Percentiles rank a stretch among this genome's conserved stretches.
Conservation (phyloP, 2,329 filamentous ascomycete genomes). For the Fusarium torulosum region DNA sequence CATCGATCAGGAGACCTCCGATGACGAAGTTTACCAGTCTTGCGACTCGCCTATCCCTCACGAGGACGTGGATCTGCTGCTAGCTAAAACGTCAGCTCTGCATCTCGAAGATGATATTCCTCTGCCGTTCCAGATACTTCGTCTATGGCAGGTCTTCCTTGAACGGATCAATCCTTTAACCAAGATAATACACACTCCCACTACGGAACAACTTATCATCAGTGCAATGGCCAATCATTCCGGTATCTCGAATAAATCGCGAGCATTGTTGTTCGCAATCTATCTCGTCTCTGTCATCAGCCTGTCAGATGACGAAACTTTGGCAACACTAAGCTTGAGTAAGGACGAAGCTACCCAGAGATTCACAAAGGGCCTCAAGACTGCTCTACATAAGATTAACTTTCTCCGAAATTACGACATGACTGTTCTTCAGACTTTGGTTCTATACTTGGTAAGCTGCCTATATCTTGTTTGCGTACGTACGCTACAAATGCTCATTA, state of each 20-base stretch:
- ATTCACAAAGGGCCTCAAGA: constrained; percentile 16
- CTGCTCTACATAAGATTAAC: constrained; percentile 10
- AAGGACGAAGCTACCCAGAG: constrained; percentile 9
- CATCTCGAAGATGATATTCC: constrained; percentile 2
- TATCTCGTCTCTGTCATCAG: constrained; percentile 4
- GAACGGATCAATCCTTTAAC: constrained; percentile 16
- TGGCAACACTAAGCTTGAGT: background rate
- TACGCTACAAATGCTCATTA: rapidly evolving
- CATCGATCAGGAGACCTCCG: constrained; percentile 19
- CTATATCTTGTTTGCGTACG: rapidly evolving
- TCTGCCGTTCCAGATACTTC: constrained; percentile 5
- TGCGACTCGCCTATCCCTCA: background rate
- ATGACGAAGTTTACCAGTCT: constrained; percentile 5
- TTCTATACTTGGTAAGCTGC: background rate
- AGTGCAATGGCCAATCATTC: constrained; percentile 13
- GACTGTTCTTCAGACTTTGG: background rate
- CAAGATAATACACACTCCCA: constrained; percentile 15
- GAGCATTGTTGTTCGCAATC: constrained; percentile 6
- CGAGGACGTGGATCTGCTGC: constrained; percentile 13
- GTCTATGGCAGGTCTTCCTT: constrained; percentile 17
- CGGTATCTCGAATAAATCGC: background rate
- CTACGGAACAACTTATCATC: constrained; percentile 8
- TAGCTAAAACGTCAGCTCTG: background rate
- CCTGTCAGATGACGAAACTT: background rate
- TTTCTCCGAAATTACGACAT: constrained; percentile 19